Conservation (phyloP, 176 grass and related monocot genomes). For the Poa annua region DNA sequence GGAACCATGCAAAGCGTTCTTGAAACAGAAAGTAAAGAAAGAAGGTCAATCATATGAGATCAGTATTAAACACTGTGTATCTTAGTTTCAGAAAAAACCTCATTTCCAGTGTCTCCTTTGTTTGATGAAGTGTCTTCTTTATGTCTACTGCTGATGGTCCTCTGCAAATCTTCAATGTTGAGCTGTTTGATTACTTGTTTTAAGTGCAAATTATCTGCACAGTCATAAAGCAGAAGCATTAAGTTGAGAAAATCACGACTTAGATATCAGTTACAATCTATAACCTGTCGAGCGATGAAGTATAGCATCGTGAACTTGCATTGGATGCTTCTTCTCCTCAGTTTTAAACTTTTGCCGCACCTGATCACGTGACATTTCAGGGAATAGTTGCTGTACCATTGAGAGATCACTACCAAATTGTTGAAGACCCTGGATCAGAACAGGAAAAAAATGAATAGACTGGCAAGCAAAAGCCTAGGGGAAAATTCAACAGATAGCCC, state of each 20-base stretch:
- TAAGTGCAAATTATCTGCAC: constrained; percentile 71
- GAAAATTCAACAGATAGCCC: not conserved
- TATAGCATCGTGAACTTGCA: constrained; percentile 70
- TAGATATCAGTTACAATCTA: constrained; percentile 2
- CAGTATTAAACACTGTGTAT: not conserved
- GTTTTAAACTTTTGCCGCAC: constrained; percentile 79
- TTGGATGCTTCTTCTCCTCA: constrained; percentile 76
- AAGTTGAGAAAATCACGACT: constrained; percentile 10
- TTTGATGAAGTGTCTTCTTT: constrained; percentile 42
- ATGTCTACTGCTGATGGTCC: constrained; percentile 21
- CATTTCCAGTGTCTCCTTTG: constrained; percentile 26
- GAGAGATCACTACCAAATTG: constrained; percentile 94
- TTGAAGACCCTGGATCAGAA: constrained; percentile 63
- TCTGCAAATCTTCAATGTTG: constrained; percentile 48
- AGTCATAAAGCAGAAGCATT: constrained; percentile 25
- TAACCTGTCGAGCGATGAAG: constrained; percentile 62
- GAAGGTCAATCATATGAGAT: constrained; percentile 1
- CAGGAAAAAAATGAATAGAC: not conserved
- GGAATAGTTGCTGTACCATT: constrained; percentile 84
- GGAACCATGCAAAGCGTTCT: constrained; percentile 31
- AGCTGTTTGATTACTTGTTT: constrained; percentile 80
- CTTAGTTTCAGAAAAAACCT: constrained; percentile 33
- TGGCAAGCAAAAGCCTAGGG: not conserved
- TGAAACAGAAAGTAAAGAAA: not conserved
- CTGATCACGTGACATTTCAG: constrained; percentile 69